phyloP scores from a whole-genome alignment of 257 asterid genomes.

The Misopates orontium region DNA sequence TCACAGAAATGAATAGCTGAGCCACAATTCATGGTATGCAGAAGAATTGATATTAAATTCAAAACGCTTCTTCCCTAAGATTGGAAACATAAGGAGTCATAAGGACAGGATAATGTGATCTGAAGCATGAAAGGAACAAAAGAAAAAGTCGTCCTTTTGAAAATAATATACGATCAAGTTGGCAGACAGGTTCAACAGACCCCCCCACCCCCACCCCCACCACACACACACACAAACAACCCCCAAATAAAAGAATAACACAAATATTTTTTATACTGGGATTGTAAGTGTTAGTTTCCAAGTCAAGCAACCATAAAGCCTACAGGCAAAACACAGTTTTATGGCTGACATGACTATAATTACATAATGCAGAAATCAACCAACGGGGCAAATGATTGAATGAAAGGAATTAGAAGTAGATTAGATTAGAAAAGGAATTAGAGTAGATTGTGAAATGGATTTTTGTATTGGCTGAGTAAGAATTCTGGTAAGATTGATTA shows the following conservation, averaged over 20 bases:
- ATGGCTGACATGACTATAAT: constrained; percentile 17
- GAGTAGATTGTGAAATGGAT: no score
- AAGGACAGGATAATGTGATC: not conserved
- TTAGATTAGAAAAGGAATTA: no score
- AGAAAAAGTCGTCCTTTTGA: not conserved
- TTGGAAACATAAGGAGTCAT: not conserved
- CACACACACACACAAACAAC: no score
- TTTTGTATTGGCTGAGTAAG: no score
- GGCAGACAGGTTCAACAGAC: constrained; percentile 13
- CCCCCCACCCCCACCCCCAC: no score
- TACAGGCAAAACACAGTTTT: not conserved
- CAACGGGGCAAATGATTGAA: no score
- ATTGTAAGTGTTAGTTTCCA: not conserved
- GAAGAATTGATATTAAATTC: not conserved
- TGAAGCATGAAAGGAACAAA: not conserved
- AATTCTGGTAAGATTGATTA: no score
- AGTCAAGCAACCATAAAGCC: constrained; percentile 17
- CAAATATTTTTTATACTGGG: not conserved
- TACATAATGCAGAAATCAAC: not conserved
- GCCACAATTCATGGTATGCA: constrained; percentile 6
- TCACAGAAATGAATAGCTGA: not conserved
- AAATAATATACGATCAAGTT: not conserved
- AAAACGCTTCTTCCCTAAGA: not conserved
- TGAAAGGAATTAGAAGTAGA: no score
- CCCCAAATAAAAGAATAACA: not conserved